Percentiles rank a stretch among this genome's conserved stretches.
Evolutionary conservation across 192 early-diverging fungal genomes (phyloP).

Genomic region (Backusella sp.): DNA sequence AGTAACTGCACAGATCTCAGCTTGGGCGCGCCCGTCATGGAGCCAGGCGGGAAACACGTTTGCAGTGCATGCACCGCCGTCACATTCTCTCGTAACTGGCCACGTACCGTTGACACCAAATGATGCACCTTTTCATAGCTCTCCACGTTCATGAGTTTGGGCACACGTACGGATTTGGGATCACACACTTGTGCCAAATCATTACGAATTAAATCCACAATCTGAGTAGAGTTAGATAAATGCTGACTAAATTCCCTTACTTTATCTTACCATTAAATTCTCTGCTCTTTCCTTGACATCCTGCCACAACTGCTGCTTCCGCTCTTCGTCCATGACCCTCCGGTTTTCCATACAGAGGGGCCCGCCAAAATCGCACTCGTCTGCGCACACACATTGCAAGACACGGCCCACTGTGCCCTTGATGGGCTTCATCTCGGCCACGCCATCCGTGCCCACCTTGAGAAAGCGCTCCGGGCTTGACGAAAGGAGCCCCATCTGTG

Average conservation of each 20-base stretch:
- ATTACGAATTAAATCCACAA: conserved; percentile 94
- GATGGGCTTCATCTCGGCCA: conserved; percentile 94
- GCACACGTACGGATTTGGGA: conserved; percentile 68
- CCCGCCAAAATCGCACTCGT: conserved; percentile 30
- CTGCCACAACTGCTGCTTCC: conserved; percentile 47
- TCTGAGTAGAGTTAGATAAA: conserved; percentile 41
- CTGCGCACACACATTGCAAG: conserved; percentile 48
- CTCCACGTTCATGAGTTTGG: conserved; percentile 86
- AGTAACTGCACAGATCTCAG: conserved; percentile 78
- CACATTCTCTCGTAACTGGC: conserved; percentile 55
- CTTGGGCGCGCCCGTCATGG: conserved; percentile 98
- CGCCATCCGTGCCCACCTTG: conserved; percentile 37
- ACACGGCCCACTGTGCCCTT: conserved; percentile 77
- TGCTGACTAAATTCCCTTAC: too few species aligned
- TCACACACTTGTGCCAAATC: conserved; percentile 79
- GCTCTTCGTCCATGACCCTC: conserved; percentile 36
- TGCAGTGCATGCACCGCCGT: conserved; percentile 69
- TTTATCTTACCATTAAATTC: conserved; percentile 82
- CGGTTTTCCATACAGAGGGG: conserved; percentile 33
- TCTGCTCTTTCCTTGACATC: conserved; percentile 93
- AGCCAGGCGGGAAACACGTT: conserved; percentile 88
- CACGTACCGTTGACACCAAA: conserved; percentile 83
- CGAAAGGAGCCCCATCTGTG: conserved; percentile 30
- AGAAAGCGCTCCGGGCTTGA: conserved; percentile 81
- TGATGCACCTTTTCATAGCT: conserved; percentile 91